A percentile compares a stretch with the other conserved stretches of the same genome.
Evolutionary conservation across 257 asterid species (phyloP).

Genomic region (Thymus mandschuricus): DNA sequence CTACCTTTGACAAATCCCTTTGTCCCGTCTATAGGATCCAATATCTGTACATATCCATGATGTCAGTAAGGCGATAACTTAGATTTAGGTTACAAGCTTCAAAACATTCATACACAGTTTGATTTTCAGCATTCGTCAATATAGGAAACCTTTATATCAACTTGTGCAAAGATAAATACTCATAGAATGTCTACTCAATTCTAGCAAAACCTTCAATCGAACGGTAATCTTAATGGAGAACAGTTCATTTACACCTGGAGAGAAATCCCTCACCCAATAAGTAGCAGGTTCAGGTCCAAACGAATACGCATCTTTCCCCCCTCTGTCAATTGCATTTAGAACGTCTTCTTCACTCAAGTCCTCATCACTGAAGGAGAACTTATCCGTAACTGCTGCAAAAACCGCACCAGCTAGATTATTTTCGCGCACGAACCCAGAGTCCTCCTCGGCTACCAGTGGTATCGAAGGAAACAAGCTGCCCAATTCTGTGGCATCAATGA

Average conservation of each 20-base stretch:
- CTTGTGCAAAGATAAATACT: conserved; percentile 1
- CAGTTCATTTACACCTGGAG: not conserved
- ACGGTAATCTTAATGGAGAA: not conserved
- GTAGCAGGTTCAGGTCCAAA: conserved; percentile 78
- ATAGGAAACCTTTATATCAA: not conserved
- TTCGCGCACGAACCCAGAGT: conserved; percentile 73
- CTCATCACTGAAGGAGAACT: conserved; percentile 44
- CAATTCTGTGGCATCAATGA: conserved; percentile 59
- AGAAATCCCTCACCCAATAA: conserved; percentile 66
- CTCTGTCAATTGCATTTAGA: conserved; percentile 86
- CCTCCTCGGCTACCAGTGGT: conserved; percentile 98
- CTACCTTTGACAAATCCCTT: conserved; percentile 92
- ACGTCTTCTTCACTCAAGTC: conserved; percentile 56
- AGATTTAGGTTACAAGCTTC: conserved; percentile 8
- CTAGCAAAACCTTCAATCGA: not conserved
- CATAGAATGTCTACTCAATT: conserved; percentile 7
- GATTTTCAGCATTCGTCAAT: not conserved
- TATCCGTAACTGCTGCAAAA: conserved; percentile 56
- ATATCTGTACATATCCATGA: conserved; percentile 54
- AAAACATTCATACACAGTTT: not conserved
- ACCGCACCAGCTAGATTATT: conserved; percentile 79
- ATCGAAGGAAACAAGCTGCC: conserved; percentile 71
- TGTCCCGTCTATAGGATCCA: conserved; percentile 99
- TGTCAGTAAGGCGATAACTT: conserved; percentile 10
- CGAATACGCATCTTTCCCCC: conserved; percentile 72